Percentiles rank a stretch among this genome's conserved stretches.
Conservation (phyloP, 805 yeast genomes). For the Metschnikowia cerradonensis region DNA sequence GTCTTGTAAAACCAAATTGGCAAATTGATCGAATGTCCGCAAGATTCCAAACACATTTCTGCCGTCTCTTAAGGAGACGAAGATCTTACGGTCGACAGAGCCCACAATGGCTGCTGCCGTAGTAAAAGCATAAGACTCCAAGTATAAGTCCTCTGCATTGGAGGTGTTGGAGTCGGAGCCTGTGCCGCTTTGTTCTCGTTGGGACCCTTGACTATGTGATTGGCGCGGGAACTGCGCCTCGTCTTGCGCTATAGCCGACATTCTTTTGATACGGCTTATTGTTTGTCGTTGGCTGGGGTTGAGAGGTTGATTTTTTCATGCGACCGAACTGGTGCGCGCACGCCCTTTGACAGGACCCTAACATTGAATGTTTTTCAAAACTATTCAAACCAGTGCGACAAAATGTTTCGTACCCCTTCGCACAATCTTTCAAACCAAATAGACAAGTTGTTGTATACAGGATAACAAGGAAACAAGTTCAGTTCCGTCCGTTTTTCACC, state of each 20-base stretch:
- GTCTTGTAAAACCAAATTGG: conserved; percentile 89
- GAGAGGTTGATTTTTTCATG: conserved; percentile 1
- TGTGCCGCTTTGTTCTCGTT: conserved; percentile 1
- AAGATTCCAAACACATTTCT: conserved; percentile 81
- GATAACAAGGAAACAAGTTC: too few species aligned
- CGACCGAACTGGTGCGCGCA: conserved; percentile 1
- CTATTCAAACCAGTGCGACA: too few species aligned
- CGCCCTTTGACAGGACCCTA: not conserved
- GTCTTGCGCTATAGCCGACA: conserved; percentile 11
- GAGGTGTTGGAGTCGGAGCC: conserved; percentile 19
- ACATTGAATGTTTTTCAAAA: too few species aligned
- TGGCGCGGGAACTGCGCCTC: conserved; percentile 3
- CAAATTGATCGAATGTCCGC: conserved; percentile 93
- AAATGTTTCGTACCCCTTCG: too few species aligned
- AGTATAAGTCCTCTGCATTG: conserved; percentile 53
- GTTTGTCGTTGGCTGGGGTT: not conserved
- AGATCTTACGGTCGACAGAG: conserved; percentile 76
- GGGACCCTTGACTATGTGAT: not conserved
- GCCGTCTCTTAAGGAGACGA: conserved; percentile 87
- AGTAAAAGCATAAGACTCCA: conserved; percentile 79
- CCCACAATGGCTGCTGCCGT: conserved; percentile 90
- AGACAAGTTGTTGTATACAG: too few species aligned
- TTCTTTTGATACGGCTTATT: conserved; percentile 1
- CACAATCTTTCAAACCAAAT: too few species aligned
- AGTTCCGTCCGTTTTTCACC: too few species aligned